Evolutionary conservation across 2,329 filamentous ascomycete species (phyloP).

Genomic region (Chrysoporthe deuterocubensis): DNA sequence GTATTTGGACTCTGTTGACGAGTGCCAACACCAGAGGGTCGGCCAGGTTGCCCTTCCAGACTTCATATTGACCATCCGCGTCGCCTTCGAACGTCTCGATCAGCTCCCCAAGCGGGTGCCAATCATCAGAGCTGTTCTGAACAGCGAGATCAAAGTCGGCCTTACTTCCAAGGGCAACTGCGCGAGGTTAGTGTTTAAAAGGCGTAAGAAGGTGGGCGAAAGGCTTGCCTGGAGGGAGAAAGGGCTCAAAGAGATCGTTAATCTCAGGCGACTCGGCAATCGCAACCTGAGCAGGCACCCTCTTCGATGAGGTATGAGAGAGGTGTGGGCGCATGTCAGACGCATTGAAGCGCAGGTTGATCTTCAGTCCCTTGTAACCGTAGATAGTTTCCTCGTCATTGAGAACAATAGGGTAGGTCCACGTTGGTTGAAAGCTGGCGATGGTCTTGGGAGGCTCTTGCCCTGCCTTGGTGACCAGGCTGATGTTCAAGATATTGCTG

Average conservation of each 20-base stretch:
- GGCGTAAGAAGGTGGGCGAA: neutral
- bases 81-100: slow-evolving; percentile 64
- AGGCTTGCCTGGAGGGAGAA: slow-evolving; percentile 67
- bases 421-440: slow-evolving; percentile 78
- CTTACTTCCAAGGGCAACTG: slow-evolving; percentile 69
- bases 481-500: slow-evolving; percentile 66
- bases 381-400: slow-evolving; percentile 89
- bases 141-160: slow-evolving; percentile 65
- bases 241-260: slow-evolving; percentile 63
- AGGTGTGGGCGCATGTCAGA: slow-evolving; percentile 80
- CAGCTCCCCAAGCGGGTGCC: slow-evolving; percentile 76
- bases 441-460: slow-evolving; percentile 56
- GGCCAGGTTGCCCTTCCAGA: slow-evolving; percentile 79
- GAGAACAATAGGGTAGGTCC: slow-evolving; percentile 88
- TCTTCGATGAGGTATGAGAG: slow-evolving; percentile 71
- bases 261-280: slow-evolving; percentile 76
- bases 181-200: slow-evolving; percentile 28
- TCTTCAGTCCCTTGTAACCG: slow-evolving; percentile 81
- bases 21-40: slow-evolving; percentile 72
- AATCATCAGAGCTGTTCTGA: slow-evolving; percentile 48
- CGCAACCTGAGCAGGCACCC: slow-evolving; percentile 57
- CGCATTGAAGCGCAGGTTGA: slow-evolving; percentile 70
- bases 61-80: slow-evolving; percentile 71
- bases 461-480: slow-evolving; percentile 56
- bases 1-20: slow-evolving; percentile 79